Evolutionary conservation across 306 rosid genomes (phyloP).

Genomic region (Cajanus cajan): DNA sequence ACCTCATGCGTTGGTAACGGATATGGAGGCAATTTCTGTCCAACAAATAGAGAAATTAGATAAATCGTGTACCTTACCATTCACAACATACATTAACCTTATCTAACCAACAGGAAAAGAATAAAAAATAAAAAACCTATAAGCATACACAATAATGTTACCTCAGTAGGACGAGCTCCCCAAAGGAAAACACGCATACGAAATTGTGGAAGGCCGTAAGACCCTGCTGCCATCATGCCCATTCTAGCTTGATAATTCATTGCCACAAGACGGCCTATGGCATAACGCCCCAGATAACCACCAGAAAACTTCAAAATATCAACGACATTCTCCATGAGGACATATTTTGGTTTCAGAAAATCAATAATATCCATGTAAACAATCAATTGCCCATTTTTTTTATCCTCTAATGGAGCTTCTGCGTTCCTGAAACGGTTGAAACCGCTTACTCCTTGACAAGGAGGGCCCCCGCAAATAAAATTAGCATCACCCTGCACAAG

Average conservation of each 20-base stretch:
- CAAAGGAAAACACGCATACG: conserved; percentile 82
- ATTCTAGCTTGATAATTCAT: conserved; percentile 77
- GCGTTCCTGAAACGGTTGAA: conserved; percentile 67
- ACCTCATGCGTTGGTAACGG: conserved; percentile 54
- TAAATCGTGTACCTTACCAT: not conserved
- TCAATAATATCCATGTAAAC: conserved; percentile 71
- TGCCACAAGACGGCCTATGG: conserved; percentile 68
- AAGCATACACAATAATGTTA: not conserved
- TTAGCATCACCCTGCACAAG: conserved; percentile 69
- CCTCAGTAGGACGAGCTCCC: conserved; percentile 72
- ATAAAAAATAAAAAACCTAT: too few relatives aligned
- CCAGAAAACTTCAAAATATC: conserved; percentile 67
- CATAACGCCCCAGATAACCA: conserved; percentile 78
- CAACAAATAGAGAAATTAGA: not conserved
- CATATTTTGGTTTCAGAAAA: conserved; percentile 58
- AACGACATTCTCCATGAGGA: conserved; percentile 84
- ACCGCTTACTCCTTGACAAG: conserved; percentile 90
- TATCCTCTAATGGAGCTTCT: conserved; percentile 54
- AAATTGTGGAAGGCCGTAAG: conserved; percentile 80
- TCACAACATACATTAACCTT: not conserved
- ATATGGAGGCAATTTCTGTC: conserved; percentile 49
- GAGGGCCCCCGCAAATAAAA: conserved; percentile 89
- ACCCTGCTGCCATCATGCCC: conserved; percentile 89
- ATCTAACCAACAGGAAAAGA: not conserved
- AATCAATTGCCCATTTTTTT: conserved; percentile 52